Conservation (phyloP, 2,329 filamentous ascomycete species). For the Cercospora berteroae region DNA sequence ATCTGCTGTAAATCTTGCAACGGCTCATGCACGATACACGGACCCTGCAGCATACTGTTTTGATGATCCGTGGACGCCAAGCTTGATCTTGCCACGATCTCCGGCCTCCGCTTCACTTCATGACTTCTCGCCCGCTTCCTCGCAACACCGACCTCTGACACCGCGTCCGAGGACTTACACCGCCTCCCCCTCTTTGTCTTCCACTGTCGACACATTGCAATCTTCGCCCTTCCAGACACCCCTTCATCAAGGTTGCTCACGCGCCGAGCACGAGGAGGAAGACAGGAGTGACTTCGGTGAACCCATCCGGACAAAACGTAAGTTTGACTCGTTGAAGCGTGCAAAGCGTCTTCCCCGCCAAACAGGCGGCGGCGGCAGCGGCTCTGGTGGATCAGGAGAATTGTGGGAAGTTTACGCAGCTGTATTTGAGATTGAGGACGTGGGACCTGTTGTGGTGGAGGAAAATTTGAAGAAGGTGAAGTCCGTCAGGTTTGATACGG, state of each 20-base stretch:
- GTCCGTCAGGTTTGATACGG: slow-evolving; percentile 3
- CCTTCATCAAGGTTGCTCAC: slow-evolving; percentile 10
- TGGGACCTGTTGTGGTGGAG: background rate
- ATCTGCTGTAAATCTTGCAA: slow-evolving; percentile 20
- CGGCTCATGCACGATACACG: slow-evolving; percentile 4
- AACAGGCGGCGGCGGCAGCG: slow-evolving; percentile 14
- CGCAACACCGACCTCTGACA: slow-evolving; percentile 19
- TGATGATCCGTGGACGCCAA: slow-evolving; percentile 13
- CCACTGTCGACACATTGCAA: slow-evolving; percentile 28
- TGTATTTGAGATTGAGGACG: slow-evolving; percentile 26
- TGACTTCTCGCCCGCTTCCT: slow-evolving; percentile 8
- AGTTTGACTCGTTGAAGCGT: slow-evolving; percentile 30
- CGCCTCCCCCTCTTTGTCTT: slow-evolving; percentile 28
- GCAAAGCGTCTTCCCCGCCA: slow-evolving; percentile 35
- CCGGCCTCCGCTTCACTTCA: slow-evolving; percentile 6
- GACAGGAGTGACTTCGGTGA: slow-evolving; percentile 12
- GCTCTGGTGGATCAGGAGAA: slow-evolving; percentile 13
- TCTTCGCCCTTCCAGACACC: slow-evolving; percentile 30
- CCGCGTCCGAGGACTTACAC: slow-evolving; percentile 25
- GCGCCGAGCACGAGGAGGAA: slow-evolving; percentile 11
- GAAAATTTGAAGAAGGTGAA: slow-evolving; percentile 11
- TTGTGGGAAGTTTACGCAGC: slow-evolving; percentile 36
- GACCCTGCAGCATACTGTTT: slow-evolving; percentile 7
- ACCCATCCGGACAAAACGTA: slow-evolving; percentile 33
- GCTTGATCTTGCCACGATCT: slow-evolving; percentile 19